Evolutionary conservation across 805 yeast genomes (phyloP).

Genomic region (Sugiyamaella mastotermitis): DNA sequence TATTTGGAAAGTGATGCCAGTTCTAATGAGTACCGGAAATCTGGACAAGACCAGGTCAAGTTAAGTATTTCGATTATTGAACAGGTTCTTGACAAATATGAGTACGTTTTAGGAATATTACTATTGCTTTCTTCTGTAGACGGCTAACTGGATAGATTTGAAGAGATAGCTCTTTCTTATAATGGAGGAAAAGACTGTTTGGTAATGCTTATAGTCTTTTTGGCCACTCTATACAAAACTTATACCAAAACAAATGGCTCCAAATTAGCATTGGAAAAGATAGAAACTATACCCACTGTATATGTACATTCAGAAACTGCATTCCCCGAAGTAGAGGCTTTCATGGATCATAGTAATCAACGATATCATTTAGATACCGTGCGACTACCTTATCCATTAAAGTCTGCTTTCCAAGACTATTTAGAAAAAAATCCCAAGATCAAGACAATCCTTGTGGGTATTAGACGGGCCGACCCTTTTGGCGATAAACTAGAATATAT

Average conservation of each 20-base stretch:
- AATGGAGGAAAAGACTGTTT: conserved; percentile 98
- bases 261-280: conserved; percentile 5
- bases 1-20: conserved; percentile 7
- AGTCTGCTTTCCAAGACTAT: conserved; percentile 63
- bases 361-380: conserved; percentile 49
- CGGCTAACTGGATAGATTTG: conserved; percentile 8
- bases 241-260: conserved; percentile 2
- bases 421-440: conserved; percentile 46
- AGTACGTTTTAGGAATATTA: conserved; percentile 13
- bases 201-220: conserved; percentile 71
- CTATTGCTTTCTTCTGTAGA: background rate
- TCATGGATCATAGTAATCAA: conserved; percentile 50
- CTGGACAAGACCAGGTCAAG: conserved; percentile 22
- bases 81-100: conserved; percentile 24
- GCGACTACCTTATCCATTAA: conserved; percentile 40
- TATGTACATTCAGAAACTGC: conserved; percentile 71
- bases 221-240: conserved; percentile 44
- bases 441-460: conserved; percentile 81
- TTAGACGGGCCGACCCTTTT: conserved; percentile 81
- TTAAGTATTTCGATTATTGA: conserved; percentile 23
- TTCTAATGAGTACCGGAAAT: conserved; percentile 2
- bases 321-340: conserved; percentile 63
- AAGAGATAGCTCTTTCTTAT: conserved; percentile 60
- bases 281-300: conserved; percentile 46
- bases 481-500: conserved; percentile 53